Base-by-base conservation (phyloP, 2,329 filamentous ascomycete genomes). In the Ophiostoma pallidulum region DNA sequence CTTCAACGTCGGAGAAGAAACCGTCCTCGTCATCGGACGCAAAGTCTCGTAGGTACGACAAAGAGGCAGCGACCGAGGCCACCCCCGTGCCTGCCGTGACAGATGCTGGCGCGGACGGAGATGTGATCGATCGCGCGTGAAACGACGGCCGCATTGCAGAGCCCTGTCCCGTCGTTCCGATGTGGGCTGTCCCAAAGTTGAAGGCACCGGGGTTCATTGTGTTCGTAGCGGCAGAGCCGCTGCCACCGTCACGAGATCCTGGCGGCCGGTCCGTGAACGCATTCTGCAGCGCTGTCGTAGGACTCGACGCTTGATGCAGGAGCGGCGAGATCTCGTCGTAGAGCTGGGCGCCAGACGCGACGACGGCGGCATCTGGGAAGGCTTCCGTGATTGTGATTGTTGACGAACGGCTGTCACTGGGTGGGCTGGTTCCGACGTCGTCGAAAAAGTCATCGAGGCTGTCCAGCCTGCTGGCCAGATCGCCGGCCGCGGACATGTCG, bases 271-370 rank as follows among this genome's bases (percentile, higher is more conserved):
- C 91, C 1, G 82, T 78, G 57, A 96, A 91, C 4, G 87, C 87
- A 58, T 90, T 94, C 57, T 95, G 88, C 63, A 97, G 92, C 0
- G 83, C 85, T 1, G 80, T 77, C 43, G 79, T 85, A 32, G 84
- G 82, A 54, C 81, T 91, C 10, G 75, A 86, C 60, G 88, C 92
- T 59, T 92, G 86, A 57, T 92, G 85, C 6, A 96, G 68, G 44
- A 96, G 94, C 0, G 91, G 91, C 10, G 92, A 73, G 7, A 92
- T 94, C 62, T 95, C 88, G 58, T 96, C 90, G 64, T 97, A 96
- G 0, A 96, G 68, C 60, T 87, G 82, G 19, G 90, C 86, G 10
- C 82, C 84, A 1, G 82, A 81, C 54, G 92, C 84, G 4, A 42
- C 33, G 4, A 13, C 37, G 44, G 81, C 80, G 9, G 74, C 74